A percentile compares a stretch with the other conserved stretches of the same genome.
phyloP scores from a whole-genome alignment of 169 alveolate genomes.

The Eimeria zaria region DNA sequence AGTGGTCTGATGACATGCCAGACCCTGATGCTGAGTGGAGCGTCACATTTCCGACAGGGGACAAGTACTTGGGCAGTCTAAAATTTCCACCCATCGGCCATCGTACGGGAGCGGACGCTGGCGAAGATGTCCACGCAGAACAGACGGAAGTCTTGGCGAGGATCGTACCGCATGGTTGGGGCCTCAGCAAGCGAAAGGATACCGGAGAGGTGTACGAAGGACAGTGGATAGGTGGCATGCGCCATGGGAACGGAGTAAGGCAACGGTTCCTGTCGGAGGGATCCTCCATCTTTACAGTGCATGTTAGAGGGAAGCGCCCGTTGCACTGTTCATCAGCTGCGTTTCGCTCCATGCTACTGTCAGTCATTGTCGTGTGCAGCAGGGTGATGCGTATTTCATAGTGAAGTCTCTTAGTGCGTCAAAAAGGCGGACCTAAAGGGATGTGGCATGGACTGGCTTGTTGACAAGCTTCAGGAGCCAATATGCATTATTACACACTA shows the following conservation, averaged over 20 bases:
- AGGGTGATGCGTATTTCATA: not conserved
- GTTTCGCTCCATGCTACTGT: not conserved
- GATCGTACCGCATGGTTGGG: constrained; percentile 83
- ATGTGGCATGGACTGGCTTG: not conserved
- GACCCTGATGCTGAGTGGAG: constrained; percentile 76
- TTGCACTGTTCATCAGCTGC: not conserved
- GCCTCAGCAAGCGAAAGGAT: constrained; percentile 72
- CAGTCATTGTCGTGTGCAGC: not conserved
- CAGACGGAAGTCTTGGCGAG: not conserved
- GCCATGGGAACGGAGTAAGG: constrained; percentile 85
- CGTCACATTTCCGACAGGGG: constrained; percentile 83
- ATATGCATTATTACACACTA: not conserved
- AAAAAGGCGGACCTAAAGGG: not conserved
- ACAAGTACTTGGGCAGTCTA: constrained; percentile 80
- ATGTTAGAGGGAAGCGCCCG: not conserved
- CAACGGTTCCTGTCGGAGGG: not conserved
- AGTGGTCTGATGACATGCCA: constrained; percentile 81
- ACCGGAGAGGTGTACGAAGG: constrained; percentile 85
- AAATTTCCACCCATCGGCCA: not conserved
- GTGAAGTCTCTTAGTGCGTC: not conserved
- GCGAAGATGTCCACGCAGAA: not conserved
- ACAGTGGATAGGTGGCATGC: constrained; percentile 84
- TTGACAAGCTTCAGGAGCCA: not conserved
- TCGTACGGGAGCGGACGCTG: not conserved
- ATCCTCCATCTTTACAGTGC: not conserved